Percentiles rank a stretch among this genome's conserved stretches.
These are phyloP conservation scores for Magnolia changhungtana DNA, from an alignment of 164 flowering plant genomes.

Conservation along the genomic window DNA sequence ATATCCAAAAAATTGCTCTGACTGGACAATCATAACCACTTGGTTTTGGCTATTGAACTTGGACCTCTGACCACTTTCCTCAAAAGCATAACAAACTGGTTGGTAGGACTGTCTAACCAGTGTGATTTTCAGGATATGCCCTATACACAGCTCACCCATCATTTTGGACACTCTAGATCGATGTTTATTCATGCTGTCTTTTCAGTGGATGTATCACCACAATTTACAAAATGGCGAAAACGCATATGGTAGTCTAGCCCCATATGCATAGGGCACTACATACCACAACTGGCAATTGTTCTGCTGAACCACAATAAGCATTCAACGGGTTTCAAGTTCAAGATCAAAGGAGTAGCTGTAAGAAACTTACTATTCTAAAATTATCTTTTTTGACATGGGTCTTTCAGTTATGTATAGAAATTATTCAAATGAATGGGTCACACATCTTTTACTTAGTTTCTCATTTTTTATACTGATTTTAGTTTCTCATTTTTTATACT, in stretches of 20 bases:
- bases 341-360: slow-evolving; percentile 87
- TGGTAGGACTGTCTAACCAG: too few species aligned
- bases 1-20: too few species aligned
- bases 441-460: background rate
- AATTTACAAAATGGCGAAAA: too few species aligned
- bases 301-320: slow-evolving; percentile 68
- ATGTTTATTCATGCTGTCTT: too few species aligned
- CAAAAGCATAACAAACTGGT: too few species aligned
- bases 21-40: too few species aligned
- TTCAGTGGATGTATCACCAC: too few species aligned
- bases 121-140: too few species aligned
- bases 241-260: background rate
- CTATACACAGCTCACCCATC: too few species aligned
- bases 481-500: background rate
- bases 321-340: slow-evolving; percentile 70
- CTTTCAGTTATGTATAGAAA: background rate
- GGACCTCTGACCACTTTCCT: too few species aligned
- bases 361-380: slow-evolving; percentile 23
- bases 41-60: too few species aligned
- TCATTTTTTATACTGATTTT: background rate
- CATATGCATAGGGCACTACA: slow-evolving; percentile 67
- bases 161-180: too few species aligned
- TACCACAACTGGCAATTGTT: slow-evolving; percentile 72
- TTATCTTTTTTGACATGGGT: background rate
- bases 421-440: background rate